Evolutionary conservation across 371 early-diverging fungal genomes (phyloP), one percentile per base, ranked within the genome.

Genomic region (Gilbertella persicaria): DNA sequence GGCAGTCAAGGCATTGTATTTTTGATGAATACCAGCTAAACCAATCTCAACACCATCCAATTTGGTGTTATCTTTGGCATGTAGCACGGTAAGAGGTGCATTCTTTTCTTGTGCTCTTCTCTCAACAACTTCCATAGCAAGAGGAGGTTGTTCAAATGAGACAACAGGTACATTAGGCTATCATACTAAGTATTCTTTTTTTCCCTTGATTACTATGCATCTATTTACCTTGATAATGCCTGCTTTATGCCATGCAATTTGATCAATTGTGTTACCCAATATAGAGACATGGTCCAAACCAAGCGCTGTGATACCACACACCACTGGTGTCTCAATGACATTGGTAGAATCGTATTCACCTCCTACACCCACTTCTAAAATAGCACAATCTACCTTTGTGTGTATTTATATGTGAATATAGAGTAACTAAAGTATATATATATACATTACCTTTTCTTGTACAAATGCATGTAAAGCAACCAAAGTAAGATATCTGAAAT

Each of bases 161-260:
- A 92, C 60, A 1, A 80, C 87, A 0, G 95, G 92, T 0, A 85
- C 83, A 23, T 73, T 68, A 0, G 58, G 55, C 86, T 83, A 10
- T 41, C 35, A 25, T 2, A n/a, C 13, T 5, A 29, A 4, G 2
- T 29, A 14, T 30, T 45, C 24, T 45, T 13, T 29, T 6, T 19
- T 29, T 30, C 19, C 16, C 14, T 45, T 30, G 3, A 3, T 17
- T 23, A n/a, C 5, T 35, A 17, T 42, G 0, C 12, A 30, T 39
- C n/a, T 35, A 45, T 36, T 41, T 58, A 73, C 73, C 73, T 96
- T 96, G 62, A 92, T 88, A 37, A 96, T 95, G 1, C 96, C 96
- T 28, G 88, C 89, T 60, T 96, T 98, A 69, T 98, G 92, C 93
- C 92, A 92, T 24, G 96, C 95, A 67, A 98, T 95, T 54, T 86